These are phyloP conservation scores for Lotmaria passim DNA, from an alignment of 208 protist species.

Conservation along the genomic window DNA sequence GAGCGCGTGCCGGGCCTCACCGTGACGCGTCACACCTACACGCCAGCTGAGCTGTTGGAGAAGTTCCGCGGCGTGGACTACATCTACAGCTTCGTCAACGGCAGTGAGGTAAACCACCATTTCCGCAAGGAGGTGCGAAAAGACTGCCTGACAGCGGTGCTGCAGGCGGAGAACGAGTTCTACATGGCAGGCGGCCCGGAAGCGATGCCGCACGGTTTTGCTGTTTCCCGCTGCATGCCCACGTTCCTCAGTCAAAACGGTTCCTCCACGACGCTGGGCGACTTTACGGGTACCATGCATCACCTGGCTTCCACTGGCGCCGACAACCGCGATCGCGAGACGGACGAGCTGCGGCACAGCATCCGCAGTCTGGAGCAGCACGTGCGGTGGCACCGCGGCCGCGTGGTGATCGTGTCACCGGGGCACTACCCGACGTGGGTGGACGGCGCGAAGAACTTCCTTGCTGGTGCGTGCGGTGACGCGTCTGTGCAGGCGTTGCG, in stretches of 20 bases:
- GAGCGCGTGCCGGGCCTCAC: slow-evolving; percentile 34
- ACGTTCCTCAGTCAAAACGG: no score
- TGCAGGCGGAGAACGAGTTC: background rate
- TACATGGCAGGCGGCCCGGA: no score
- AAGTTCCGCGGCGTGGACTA: slow-evolving; percentile 1
- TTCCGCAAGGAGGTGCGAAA: slow-evolving; percentile 37
- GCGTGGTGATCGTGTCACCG: slow-evolving; percentile 94
- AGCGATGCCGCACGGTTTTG: no score
- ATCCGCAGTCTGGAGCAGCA: slow-evolving; percentile 93
- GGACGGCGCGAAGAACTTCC: slow-evolving; percentile 67
- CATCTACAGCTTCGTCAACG: slow-evolving; percentile 98
- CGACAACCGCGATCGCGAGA: slow-evolving; percentile 31
- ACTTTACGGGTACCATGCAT: no score
- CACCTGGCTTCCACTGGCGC: background rate
- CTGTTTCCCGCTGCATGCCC: background rate
- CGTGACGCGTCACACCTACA: slow-evolving; percentile 36
- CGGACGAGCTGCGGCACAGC: slow-evolving; percentile 94
- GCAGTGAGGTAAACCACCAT: slow-evolving; percentile 77
- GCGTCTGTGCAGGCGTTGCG: slow-evolving; percentile 28
- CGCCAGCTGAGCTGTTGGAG: slow-evolving; percentile 35
- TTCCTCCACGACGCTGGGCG: no score
- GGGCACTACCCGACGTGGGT: slow-evolving; percentile 93
- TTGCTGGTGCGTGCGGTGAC: slow-evolving; percentile 36
- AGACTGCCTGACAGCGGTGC: slow-evolving; percentile 3
- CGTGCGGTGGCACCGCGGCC: slow-evolving; percentile 91